A percentile compares a stretch with the other conserved stretches of the same genome.
Conservation (phyloP, 352 stramenopile genomes). For the Phytophthora brassicae region DNA sequence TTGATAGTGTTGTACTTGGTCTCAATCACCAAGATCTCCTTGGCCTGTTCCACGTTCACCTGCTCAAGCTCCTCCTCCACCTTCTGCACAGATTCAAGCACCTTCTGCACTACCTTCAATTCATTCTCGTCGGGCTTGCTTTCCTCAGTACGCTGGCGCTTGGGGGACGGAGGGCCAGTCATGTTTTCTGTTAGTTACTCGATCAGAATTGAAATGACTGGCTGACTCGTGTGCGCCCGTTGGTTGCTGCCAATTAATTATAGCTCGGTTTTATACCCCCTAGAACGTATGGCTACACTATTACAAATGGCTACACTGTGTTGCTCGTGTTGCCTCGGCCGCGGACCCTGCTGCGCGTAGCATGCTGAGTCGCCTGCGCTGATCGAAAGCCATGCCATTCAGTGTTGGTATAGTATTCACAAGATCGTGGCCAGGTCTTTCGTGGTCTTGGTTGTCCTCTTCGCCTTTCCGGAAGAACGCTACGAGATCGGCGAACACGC, state of each 20-base stretch:
- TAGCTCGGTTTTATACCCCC: conserved; percentile 4
- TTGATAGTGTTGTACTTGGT: conserved; percentile 77
- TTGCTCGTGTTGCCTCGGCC: conserved; percentile 17
- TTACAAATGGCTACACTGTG: conserved; percentile 3
- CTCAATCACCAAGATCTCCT: conserved; percentile 73
- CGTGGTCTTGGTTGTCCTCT: conserved; percentile 5
- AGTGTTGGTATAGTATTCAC: conserved; percentile 7
- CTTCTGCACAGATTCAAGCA: conserved; percentile 48
- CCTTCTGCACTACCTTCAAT: conserved; percentile 51
- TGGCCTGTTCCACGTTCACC: conserved; percentile 60
- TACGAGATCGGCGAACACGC: conserved; percentile 59
- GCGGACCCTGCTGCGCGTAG: conserved; percentile 25
- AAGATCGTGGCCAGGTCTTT: background rate
- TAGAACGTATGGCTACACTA: conserved; percentile 18
- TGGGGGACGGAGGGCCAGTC: conserved; percentile 60
- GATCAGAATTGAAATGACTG: conserved; percentile 26
- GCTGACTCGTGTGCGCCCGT: conserved; percentile 14
- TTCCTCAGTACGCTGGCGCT: conserved; percentile 75
- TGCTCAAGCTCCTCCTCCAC: conserved; percentile 70
- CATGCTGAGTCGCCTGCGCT: conserved; percentile 5
- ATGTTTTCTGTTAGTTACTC: too few species aligned
- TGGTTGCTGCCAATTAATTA: conserved; percentile 11
- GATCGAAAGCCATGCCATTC: conserved; percentile 3
- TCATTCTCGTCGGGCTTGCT: conserved; percentile 36
- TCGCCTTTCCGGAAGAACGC: conserved; percentile 32